Evolutionary conservation across 2,329 filamentous ascomycete species (phyloP), one percentile per base, ranked within the genome.

Genomic region (Tolypocladium tropicale): DNA sequence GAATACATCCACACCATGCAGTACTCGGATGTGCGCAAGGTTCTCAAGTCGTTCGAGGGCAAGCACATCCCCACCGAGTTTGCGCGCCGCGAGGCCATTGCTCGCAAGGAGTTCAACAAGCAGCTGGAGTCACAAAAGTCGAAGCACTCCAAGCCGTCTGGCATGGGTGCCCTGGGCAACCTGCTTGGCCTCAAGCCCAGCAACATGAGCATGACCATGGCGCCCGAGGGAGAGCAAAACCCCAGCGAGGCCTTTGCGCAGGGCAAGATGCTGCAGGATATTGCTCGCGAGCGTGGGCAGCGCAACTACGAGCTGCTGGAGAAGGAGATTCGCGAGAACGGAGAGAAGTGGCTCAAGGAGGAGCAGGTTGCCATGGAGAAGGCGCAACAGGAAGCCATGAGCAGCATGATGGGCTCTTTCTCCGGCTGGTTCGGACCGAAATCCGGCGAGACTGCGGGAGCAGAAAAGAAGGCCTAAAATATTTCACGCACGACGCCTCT

Each of bases 1-100:
- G 94, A 99, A 75, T 97, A 96, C 73, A 84, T 99, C 61, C 90
- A 91, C 62, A 94, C 91, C 23, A 96, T 97, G 89, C 88, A 91
- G 61, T 89, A 90, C 64, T 79, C 85, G 54, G 94, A 99, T 66
- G 89, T 95, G 16, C 89, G 94, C 63, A 85, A 88, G 65, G 86
- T 94, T 4, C 74, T 96, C 68, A 90, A 89, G 74, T 92, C 89
- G 0, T 96, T 95, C 65, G 85, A 96, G 56, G 92, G 91, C 70
- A 90, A 86, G 68, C 81, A 93, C 65, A 96, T 99, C 56, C 90
- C 94, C 5, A 81, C 81, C 12, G 94, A 99, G 70, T 99, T 97
- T 65, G 88, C 91, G 23, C 84, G 86, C 55, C 85, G 94, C 56
- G 93, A 97, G 76, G 89, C 89, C 58, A 83, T 89, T 56, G 88